Evolutionary conservation across 768 basidiomycete genomes (phyloP), one percentile per base, ranked within the genome.

Genomic region (Collybia sordida): DNA sequence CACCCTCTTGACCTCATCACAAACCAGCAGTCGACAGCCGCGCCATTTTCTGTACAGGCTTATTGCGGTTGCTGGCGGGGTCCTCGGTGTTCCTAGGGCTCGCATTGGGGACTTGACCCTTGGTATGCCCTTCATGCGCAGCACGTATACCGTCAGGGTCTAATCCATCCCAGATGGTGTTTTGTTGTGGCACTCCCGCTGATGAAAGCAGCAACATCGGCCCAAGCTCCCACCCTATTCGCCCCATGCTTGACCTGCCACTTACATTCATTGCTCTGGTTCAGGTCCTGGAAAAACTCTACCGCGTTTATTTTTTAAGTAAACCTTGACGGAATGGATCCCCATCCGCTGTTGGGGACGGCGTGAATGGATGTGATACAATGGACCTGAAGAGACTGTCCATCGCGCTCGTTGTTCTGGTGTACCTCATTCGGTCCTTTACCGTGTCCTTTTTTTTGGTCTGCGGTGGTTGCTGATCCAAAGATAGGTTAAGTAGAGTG

Each of bases 1-100:
- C 90, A 92, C 57, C 90, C 89, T 0, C 82, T 92, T 45, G 88
- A 92, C 61, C 70, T 92, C 6, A 83, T 86, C 4, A 59, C 72
- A 66, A 77, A 44, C 78, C 84, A 0, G 60, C 67, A 0, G 57
- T 66, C 7, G 70, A 75, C 48, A 72, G 78, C 21, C 59, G 64
- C 8, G 67, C 79, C 5, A 64, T 70, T 5, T 71, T 55, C 55
- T 91, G 89, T 68, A 67, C 78, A 1, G 89, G 89, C 15, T 66
- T 88, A 86, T 91, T 54, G 88, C 90, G 59, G 62, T 80, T 21
- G 77, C 73, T 14, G 75, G 79, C 37, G 52, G 65, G 8, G 56
- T 66, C 12, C 73, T 88, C 40, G 56, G 65, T 9, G 60, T 58
- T 2, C 55, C 72, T 0, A 50, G 56, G 14, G 64, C 70, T 3